Base-by-base conservation (phyloP, 2,329 filamentous ascomycete genomes). In the Microdochium nivale region DNA sequence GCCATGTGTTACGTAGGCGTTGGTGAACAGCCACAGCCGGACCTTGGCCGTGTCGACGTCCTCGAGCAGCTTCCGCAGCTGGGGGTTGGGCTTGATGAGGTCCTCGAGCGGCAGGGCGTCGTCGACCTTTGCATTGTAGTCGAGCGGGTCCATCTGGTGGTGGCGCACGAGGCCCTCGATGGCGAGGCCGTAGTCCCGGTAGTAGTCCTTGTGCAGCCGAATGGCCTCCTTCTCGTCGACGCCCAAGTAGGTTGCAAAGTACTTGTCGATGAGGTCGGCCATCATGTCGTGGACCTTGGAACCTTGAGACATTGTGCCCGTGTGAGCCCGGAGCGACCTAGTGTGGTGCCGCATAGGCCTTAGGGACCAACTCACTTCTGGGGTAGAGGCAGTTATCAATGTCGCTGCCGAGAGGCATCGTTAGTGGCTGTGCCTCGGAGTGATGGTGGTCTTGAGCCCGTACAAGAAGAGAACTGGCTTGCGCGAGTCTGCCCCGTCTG, bases 341-440 rank as follows among this genome's bases (percentile, higher is more conserved):
- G 19, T 25, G n/a, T 48, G 25, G 21, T 19, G 50, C 10, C 19
- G 47, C 16, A 44, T 13, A 46, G 19, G 23, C 10, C 43, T 4
- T 13, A 3, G 25, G 16, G 3, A n/a, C 7, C 50, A 46, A 66
- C 79, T 69, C 64, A 90, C 88, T 91, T 70, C 86, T 90, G 0
- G 91, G 84, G 64, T 96, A 97, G 52, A 97, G 81, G 70, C 95
- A 99, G 65, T 99, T 99, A 76, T 99, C 94, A 64, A 99, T 97
- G 66, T 99, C 94, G 65, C 96, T 97, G 68, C 81, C 84, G 67
- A 84, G 80, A 30, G 27, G 11, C 21, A 4, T 35, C n/a, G 51
- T 67, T 50, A 68, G 59, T 47, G 52, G 54, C 43, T 44, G 40
- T 7, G 40, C 8, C 3, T 11, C 14, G 8, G 16, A 19, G 7